A percentile compares a stretch with the other conserved stretches of the same genome.
Evolutionary conservation across 805 yeast species (phyloP).

Genomic region (Vanderwaltozyma tropicalis): DNA sequence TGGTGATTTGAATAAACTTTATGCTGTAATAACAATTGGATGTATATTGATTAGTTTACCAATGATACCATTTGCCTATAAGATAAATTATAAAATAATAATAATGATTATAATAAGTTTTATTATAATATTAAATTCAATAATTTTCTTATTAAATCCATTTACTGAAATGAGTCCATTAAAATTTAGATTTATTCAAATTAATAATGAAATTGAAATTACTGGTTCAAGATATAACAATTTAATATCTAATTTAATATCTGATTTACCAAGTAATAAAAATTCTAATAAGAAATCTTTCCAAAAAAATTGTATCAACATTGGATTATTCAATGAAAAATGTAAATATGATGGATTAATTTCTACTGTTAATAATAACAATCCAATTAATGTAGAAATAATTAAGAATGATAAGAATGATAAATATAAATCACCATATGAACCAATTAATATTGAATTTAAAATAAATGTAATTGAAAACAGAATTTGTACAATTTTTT

Average conservation of each 20-base stretch:
- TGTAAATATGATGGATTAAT: conserved; percentile 41
- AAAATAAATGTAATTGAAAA: conserved; percentile 47
- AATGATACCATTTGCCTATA: conserved; percentile 58
- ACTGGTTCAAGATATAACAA: conserved; percentile 4
- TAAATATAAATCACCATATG: conserved; percentile 41
- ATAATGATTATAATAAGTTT: conserved; percentile 30
- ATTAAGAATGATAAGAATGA: conserved; percentile 39
- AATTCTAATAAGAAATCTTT: conserved; percentile 14
- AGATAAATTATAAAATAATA: conserved; percentile 41
- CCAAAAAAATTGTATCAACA: conserved; percentile 28
- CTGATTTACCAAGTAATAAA: conserved; percentile 58
- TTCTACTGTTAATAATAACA: conserved; percentile 29
- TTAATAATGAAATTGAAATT: conserved; percentile 29
- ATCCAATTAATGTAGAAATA: conserved; percentile 39
- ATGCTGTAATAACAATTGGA: conserved; percentile 24
- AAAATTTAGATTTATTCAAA: conserved; percentile 62
- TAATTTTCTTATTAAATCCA: conserved; percentile 38
- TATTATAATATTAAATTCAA: conserved; percentile 30
- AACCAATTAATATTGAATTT: conserved; percentile 56
- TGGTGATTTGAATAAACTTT: conserved; percentile 31
- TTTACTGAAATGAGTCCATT: conserved; percentile 54
- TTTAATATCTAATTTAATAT: conserved; percentile 34
- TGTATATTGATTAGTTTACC: conserved; percentile 38
- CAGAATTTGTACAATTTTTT: conserved; percentile 53
- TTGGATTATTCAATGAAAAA: conserved; percentile 38